These are phyloP conservation scores for Fusarium sp. DNA, from an alignment of 2,329 filamentous ascomycete genomes.

Conservation along the genomic window DNA sequence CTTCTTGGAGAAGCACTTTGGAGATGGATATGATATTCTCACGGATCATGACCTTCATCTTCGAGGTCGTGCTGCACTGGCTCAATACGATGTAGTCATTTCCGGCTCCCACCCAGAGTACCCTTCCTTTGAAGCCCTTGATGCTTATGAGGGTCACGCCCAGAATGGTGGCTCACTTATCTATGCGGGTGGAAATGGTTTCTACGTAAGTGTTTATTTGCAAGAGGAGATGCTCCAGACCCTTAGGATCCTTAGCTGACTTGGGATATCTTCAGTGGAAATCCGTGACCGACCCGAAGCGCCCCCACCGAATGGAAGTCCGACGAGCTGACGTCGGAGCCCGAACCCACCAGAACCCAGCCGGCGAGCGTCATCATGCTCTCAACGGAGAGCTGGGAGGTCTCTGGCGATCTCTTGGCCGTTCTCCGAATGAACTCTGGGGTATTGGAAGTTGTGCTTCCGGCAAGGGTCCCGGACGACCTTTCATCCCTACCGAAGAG, in stretches of 20 bases:
- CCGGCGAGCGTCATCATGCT: background rate
- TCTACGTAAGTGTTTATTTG: background rate
- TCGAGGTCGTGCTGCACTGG: background rate
- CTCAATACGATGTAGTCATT: conserved; percentile 1
- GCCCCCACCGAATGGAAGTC: background rate
- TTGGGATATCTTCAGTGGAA: too few relatives aligned
- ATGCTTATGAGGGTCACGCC: background rate
- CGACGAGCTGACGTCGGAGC: background rate
- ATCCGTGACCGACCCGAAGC: background rate
- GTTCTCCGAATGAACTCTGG: background rate
- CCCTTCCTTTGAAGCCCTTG: background rate
- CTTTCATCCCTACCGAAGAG: background rate
- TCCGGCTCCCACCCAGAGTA: conserved; percentile 14
- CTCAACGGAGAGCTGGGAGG: background rate
- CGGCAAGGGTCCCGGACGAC: background rate
- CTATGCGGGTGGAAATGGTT: background rate
- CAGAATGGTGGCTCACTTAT: background rate
- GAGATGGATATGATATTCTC: background rate
- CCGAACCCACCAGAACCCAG: background rate
- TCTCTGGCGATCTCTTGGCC: background rate
- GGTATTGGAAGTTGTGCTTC: background rate
- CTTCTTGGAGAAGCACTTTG: background rate
- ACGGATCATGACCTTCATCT: background rate
- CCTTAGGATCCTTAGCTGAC: too few relatives aligned
- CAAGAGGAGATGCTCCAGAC: too few relatives aligned